These are phyloP conservation scores for Ustilago crameri DNA, from an alignment of 1,284 basidiomycete genomes.

Conservation along the genomic window DNA sequence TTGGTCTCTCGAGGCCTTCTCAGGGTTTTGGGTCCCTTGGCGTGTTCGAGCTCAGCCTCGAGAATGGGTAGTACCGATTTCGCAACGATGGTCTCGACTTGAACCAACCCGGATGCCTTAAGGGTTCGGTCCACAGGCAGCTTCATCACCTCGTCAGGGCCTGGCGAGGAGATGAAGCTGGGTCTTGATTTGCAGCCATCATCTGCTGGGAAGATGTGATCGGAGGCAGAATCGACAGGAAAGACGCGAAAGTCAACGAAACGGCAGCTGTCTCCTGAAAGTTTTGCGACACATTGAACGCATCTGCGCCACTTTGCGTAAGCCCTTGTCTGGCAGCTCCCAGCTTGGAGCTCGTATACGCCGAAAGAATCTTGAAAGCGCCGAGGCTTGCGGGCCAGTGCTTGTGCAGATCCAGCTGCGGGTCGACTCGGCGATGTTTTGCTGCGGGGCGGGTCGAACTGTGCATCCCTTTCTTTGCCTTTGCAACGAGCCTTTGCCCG, in stretches of 20 bases:
- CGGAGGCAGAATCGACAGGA: constrained; percentile 18
- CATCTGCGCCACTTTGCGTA: constrained; percentile 34
- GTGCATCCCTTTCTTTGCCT: neutral
- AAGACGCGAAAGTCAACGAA: constrained; percentile 38
- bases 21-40: constrained; percentile 14
- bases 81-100: constrained; percentile 20
- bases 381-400: neutral
- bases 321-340: neutral
- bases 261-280: constrained; percentile 37
- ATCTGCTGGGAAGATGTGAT: constrained; percentile 6
- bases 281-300: constrained; percentile 30
- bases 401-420: neutral
- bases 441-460: neutral
- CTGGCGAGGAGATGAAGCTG: constrained; percentile 24
- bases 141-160: constrained; percentile 29
- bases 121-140: constrained; percentile 21
- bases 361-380: constrained; percentile 17
- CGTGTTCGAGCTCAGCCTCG: constrained; percentile 37
- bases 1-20: constrained; percentile 39
- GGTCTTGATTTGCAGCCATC: neutral
- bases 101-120: constrained; percentile 2
- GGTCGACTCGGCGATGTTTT: constrained; percentile 3
- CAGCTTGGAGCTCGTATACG: constrained; percentile 28
- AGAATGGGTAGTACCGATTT: constrained; percentile 34
- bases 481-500: too few species aligned